These are phyloP conservation scores for Camellia oleifera DNA, from an alignment of 179 eudicot species.

Conservation along the genomic window DNA sequence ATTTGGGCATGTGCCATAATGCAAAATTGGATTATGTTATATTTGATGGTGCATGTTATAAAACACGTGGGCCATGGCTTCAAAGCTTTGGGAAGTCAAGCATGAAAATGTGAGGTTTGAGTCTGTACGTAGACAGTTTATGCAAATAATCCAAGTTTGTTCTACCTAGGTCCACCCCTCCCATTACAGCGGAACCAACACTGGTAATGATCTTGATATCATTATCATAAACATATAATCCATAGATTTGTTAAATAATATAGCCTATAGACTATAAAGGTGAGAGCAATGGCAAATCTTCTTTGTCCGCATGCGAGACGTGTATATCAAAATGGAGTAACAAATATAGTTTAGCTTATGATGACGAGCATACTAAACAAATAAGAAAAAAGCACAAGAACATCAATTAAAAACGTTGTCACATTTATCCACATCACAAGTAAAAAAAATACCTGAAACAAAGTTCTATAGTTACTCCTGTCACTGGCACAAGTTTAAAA, in stretches of 20 bases:
- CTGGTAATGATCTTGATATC: no score
- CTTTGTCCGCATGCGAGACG: neutral
- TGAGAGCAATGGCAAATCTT: neutral
- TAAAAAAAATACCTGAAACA: neutral
- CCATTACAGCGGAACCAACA: no score
- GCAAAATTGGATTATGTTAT: no score
- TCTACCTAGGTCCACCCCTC: no score
- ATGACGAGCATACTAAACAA: neutral
- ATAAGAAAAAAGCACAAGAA: neutral
- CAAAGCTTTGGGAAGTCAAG: no score
- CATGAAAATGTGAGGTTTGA: no score
- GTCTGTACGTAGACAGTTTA: no score
- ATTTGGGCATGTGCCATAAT: no score
- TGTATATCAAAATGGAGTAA: neutral
- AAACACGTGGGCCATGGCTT: no score
- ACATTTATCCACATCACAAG: neutral
- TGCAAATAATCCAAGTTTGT: no score
- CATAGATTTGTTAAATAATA: neutral
- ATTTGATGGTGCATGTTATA: no score
- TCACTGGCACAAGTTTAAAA: neutral
- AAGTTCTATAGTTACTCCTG: neutral
- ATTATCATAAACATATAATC: neutral
- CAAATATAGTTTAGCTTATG: conserved; percentile 1
- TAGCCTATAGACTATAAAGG: neutral
- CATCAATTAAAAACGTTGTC: neutral